Percentiles rank a stretch among this genome's conserved stretches.
phyloP scores from a whole-genome alignment of 768 basidiomycete species.

The Trametes villosa region DNA sequence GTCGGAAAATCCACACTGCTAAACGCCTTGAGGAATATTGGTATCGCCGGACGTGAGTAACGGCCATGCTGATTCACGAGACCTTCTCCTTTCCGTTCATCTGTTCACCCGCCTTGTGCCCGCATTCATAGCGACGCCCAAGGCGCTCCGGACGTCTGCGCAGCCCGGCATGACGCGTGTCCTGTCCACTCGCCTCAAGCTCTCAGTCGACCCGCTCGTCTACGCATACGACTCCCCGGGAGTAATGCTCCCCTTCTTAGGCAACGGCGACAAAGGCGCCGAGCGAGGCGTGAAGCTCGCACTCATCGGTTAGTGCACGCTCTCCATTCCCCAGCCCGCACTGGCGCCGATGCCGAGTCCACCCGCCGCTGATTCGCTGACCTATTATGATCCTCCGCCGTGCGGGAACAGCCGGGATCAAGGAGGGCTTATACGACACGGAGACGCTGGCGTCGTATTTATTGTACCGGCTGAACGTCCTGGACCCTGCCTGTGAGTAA shows the following conservation, averaged over 20 bases:
- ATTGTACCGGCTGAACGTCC: conserved; percentile 79
- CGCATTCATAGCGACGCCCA: conserved; percentile 63
- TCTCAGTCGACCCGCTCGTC: conserved; percentile 78
- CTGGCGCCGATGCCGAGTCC: not conserved
- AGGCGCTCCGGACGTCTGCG: conserved; percentile 87
- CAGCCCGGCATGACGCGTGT: conserved; percentile 90
- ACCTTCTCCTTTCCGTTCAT: not conserved
- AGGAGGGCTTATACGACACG: conserved; percentile 87
- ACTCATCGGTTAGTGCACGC: conserved; percentile 74
- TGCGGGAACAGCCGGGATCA: conserved; percentile 79
- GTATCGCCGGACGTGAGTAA: conserved; percentile 82
- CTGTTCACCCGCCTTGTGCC: not conserved
- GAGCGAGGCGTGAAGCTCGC: conserved; percentile 94
- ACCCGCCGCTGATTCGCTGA: conserved; percentile 1
- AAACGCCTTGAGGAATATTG: conserved; percentile 86
- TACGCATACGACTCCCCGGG: conserved; percentile 97
- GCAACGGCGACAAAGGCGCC: conserved; percentile 80
- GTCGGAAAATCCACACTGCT: conserved; percentile 96
- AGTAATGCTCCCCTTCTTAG: conserved; percentile 95
- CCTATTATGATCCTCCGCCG: conserved; percentile 5
- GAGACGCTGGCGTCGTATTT: conserved; percentile 88
- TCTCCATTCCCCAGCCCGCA: not conserved
- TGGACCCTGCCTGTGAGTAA: conserved; percentile 70
- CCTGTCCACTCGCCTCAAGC: conserved; percentile 85
- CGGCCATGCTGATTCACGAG: conserved; percentile 36